Conservation (phyloP, 169 alveolate genomes). For the Eimeria mitis region DNA sequence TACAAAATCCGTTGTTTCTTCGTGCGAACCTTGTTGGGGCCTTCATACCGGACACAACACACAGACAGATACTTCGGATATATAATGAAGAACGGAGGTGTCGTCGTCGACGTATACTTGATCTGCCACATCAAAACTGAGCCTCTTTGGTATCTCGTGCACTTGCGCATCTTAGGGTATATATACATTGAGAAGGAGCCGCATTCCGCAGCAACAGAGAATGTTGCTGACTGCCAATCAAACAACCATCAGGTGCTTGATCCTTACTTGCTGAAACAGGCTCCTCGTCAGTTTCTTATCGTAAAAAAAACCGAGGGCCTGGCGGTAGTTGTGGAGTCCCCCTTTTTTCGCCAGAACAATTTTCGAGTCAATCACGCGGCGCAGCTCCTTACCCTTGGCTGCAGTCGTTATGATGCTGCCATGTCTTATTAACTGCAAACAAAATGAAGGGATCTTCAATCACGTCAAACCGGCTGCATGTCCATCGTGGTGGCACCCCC, state of each 20-base stretch:
- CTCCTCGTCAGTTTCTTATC: conserved; percentile 74
- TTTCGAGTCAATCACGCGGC: conserved; percentile 69
- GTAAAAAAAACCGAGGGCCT: conserved; percentile 80
- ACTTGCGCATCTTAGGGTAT: background rate
- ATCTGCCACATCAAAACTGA: background rate
- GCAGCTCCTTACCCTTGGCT: conserved; percentile 77
- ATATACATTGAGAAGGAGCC: too few relatives aligned
- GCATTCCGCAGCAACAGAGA: background rate
- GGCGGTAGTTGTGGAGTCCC: conserved; percentile 79
- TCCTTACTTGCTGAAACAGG: conserved; percentile 67
- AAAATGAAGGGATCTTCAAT: background rate
- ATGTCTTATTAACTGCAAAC: conserved; percentile 72
- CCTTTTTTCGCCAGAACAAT: conserved; percentile 72
- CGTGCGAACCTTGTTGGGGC: conserved; percentile 80
- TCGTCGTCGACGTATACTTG: background rate
- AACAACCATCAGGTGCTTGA: background rate
- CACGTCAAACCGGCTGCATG: background rate
- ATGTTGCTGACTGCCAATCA: background rate
- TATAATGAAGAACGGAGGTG: background rate
- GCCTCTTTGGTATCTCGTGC: background rate
- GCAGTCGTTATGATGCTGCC: conserved; percentile 78
- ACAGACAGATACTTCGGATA: background rate
- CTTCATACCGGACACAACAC: conserved; percentile 26
- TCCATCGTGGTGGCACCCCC: background rate
- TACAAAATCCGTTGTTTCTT: conserved; percentile 78